Conservation (phyloP, 805 yeast genomes). For the Wickerhamiella brachini region DNA sequence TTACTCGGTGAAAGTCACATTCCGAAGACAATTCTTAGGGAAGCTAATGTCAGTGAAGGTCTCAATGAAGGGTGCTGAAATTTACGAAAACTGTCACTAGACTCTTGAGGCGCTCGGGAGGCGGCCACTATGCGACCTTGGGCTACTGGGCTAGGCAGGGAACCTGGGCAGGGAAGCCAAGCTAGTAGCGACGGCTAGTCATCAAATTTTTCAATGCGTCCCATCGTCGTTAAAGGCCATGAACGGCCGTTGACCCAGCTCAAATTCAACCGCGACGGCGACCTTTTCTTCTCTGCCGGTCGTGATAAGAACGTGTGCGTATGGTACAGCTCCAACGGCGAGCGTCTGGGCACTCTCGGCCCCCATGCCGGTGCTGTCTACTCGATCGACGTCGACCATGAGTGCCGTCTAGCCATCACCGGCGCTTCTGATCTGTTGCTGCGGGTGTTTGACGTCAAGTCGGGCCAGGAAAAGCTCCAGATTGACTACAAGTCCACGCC, state of each 20-base stretch:
- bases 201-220: constrained; percentile 15
- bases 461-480: constrained; percentile 60
- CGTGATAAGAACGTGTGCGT: constrained; percentile 76
- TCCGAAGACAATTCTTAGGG: too few species aligned
- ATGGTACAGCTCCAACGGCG: constrained; percentile 94
- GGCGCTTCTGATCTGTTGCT: constrained; percentile 84
- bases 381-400: constrained; percentile 75
- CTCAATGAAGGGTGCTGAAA: too few species aligned
- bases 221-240: constrained; percentile 56
- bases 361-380: constrained; percentile 91
- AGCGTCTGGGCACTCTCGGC: constrained; percentile 80
- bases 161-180: too few species aligned
- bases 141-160: too few species aligned
- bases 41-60: too few species aligned
- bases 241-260: constrained; percentile 96
- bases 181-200: too few species aligned
- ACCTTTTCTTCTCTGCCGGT: constrained; percentile 78
- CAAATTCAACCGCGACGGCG: constrained; percentile 92
- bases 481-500: constrained; percentile 77
- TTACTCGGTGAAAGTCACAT: too few species aligned
- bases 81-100: too few species aligned
- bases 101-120: too few species aligned
- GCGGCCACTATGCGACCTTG: too few species aligned
- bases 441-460: constrained; percentile 70
- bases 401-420: constrained; percentile 59